Percentiles rank a stretch among this genome's conserved stretches.
These are phyloP conservation scores for Monilinia laxa DNA, from an alignment of 2,329 filamentous ascomycete species.

Conservation along the genomic window DNA sequence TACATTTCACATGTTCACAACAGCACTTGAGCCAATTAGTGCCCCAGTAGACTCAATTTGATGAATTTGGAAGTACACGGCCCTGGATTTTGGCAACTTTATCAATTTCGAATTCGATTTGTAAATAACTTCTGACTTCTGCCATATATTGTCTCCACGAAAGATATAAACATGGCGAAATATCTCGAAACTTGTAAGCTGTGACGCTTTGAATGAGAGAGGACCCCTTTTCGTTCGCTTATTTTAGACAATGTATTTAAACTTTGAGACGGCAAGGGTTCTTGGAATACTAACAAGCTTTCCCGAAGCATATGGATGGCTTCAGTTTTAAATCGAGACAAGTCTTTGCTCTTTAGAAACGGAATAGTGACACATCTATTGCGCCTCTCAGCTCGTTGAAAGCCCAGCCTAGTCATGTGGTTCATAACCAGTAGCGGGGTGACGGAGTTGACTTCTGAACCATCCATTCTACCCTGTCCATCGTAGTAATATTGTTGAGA, in stretches of 20 bases:
- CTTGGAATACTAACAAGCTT: background rate
- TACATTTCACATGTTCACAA: too few species aligned
- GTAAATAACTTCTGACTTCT: background rate
- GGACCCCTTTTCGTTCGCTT: background rate
- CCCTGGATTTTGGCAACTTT: too few species aligned
- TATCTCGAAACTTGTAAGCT: background rate
- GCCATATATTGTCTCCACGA: background rate
- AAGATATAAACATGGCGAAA: too few species aligned
- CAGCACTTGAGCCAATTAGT: too few species aligned
- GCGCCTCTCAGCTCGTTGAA: slow-evolving; percentile 1
- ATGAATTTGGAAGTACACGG: too few species aligned
- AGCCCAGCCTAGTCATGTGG: background rate
- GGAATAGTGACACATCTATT: background rate
- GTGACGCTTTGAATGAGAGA: too few species aligned
- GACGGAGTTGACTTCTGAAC: background rate
- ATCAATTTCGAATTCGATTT: background rate
- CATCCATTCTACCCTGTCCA: background rate
- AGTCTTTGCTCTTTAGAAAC: background rate
- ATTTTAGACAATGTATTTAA: background rate
- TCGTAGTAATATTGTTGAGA: background rate
- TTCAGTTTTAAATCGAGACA: background rate
- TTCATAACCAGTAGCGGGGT: background rate
- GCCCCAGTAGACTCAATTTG: too few species aligned
- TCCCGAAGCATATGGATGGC: background rate
- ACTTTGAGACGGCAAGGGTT: background rate